Conservation (phyloP, 495 filamentous ascomycete genomes). For the Penicillium flavigenum region DNA sequence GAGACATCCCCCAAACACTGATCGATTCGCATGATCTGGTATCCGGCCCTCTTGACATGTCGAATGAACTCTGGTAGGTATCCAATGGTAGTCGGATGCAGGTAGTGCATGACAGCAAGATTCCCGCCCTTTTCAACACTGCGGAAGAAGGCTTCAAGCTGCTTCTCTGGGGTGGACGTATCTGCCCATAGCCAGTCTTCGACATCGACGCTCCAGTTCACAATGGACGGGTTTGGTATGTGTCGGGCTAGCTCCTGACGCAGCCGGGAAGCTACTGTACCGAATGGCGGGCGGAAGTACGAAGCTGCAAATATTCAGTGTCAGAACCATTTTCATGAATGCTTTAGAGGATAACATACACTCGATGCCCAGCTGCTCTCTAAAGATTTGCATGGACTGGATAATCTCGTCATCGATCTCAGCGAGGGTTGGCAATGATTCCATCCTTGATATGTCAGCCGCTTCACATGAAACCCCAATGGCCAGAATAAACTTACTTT, state of each 20-base stretch:
- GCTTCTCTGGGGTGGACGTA: slow-evolving; percentile 64
- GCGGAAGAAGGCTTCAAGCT: slow-evolving; percentile 70
- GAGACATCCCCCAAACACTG: slow-evolving; percentile 73
- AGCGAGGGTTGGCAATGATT: slow-evolving; percentile 55
- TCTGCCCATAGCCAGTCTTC: slow-evolving; percentile 77
- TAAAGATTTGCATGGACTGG: slow-evolving; percentile 59
- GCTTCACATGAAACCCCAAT: neutral
- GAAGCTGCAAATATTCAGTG: slow-evolving; percentile 28
- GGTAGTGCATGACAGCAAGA: slow-evolving; percentile 75
- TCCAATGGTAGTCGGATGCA: slow-evolving; percentile 64
- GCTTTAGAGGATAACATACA: slow-evolving; percentile 22
- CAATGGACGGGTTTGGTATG: slow-evolving; percentile 55
- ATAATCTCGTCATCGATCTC: slow-evolving; percentile 70
- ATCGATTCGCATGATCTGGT: slow-evolving; percentile 73
- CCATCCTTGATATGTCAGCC: slow-evolving; percentile 48
- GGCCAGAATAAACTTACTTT: slow-evolving; percentile 35
- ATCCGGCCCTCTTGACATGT: slow-evolving; percentile 63
- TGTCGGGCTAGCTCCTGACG: slow-evolving; percentile 59
- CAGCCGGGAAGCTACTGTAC: slow-evolving; percentile 70
- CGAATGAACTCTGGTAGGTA: slow-evolving; percentile 69
- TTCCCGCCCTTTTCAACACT: slow-evolving; percentile 67
- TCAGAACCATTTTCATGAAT: neutral
- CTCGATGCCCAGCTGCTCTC: slow-evolving; percentile 48
- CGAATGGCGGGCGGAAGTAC: slow-evolving; percentile 79
- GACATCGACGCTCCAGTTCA: slow-evolving; percentile 75